phyloP scores from a whole-genome alignment of 108 stramenopile genomes.

The Pseudonitzschia multiseries region DNA sequence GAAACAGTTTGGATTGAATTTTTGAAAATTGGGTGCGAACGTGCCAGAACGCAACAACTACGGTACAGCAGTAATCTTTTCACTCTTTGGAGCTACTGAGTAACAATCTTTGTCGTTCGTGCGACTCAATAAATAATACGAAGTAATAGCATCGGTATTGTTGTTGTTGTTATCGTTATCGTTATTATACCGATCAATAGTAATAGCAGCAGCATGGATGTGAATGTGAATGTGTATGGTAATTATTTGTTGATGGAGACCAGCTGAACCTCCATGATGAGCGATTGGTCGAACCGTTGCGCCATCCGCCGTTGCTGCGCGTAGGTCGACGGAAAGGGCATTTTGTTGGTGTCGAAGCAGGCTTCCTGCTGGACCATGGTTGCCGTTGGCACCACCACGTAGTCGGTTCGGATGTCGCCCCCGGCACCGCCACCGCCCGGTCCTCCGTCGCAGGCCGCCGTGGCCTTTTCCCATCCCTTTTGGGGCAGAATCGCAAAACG shows the following conservation, averaged over 20 bases:
- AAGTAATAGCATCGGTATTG: too few species aligned
- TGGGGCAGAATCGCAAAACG: constrained; percentile 75
- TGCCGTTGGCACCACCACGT: constrained; percentile 78
- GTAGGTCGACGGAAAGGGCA: constrained; percentile 78
- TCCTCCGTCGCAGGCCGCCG: constrained; percentile 77
- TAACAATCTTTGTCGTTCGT: too few species aligned
- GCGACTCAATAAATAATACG: too few species aligned
- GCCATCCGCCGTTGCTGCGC: constrained; percentile 86
- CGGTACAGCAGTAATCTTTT: too few species aligned
- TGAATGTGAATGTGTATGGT: not conserved
- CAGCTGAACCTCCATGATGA: constrained; percentile 85
- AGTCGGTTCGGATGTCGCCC: constrained; percentile 73
- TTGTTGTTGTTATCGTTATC: too few species aligned
- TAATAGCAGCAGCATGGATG: not conserved
- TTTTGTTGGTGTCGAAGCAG: constrained; percentile 77
- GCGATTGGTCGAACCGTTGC: constrained; percentile 85
- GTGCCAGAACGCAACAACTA: too few species aligned
- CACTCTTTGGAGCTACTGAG: too few species aligned
- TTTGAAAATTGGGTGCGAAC: too few species aligned
- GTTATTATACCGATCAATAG: not conserved
- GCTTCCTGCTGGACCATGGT: constrained; percentile 84
- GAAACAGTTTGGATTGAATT: too few species aligned
- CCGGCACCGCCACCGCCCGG: constrained; percentile 78
- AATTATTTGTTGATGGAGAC: constrained; percentile 30
- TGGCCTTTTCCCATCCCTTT: constrained; percentile 79